Conservation (phyloP, 2,329 filamentous ascomycete genomes). For the Domatiomyces catenatus region DNA sequence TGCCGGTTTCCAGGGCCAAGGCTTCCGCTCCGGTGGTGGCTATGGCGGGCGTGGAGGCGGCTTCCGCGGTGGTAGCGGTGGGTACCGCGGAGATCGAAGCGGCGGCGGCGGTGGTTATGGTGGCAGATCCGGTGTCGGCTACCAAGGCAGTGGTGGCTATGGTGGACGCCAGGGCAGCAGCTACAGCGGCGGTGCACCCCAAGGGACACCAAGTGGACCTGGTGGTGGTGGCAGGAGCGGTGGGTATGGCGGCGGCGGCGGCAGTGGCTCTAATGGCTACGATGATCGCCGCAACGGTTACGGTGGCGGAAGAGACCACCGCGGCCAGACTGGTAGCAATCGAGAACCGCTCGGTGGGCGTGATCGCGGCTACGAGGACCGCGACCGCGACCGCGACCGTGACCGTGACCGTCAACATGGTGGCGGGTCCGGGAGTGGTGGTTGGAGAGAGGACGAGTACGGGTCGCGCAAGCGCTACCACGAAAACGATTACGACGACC, state of each 20-base stretch:
- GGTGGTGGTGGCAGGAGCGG: slow-evolving; percentile 36
- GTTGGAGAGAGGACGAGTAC: slow-evolving; percentile 37
- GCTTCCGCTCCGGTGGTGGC: slow-evolving; percentile 39
- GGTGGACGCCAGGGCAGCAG: slow-evolving; percentile 23
- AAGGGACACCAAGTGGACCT: slow-evolving; percentile 29
- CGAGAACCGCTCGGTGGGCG: slow-evolving; percentile 64
- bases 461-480: slow-evolving; percentile 51
- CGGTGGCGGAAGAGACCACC: slow-evolving; percentile 38
- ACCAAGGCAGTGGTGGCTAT: slow-evolving; percentile 42
- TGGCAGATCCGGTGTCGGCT: slow-evolving; percentile 39
- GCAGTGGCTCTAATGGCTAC: slow-evolving; percentile 29
- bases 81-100: slow-evolving; percentile 19
- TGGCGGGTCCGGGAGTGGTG: slow-evolving; percentile 27
- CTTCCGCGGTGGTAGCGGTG: slow-evolving; percentile 40
- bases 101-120: slow-evolving; percentile 19
- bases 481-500: slow-evolving; percentile 71
- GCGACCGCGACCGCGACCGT: slow-evolving; percentile 27
- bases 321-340: slow-evolving; percentile 57
- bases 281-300: slow-evolving; percentile 35
- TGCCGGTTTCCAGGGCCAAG: slow-evolving; percentile 42
- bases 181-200: slow-evolving; percentile 27
- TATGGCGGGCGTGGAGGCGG: slow-evolving; percentile 35
- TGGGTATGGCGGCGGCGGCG: slow-evolving; percentile 37
- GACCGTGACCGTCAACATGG: slow-evolving; percentile 23
- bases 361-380: slow-evolving; percentile 40